Conservation (phyloP, 75 land plant species). For the Sequoia sempervirens region DNA sequence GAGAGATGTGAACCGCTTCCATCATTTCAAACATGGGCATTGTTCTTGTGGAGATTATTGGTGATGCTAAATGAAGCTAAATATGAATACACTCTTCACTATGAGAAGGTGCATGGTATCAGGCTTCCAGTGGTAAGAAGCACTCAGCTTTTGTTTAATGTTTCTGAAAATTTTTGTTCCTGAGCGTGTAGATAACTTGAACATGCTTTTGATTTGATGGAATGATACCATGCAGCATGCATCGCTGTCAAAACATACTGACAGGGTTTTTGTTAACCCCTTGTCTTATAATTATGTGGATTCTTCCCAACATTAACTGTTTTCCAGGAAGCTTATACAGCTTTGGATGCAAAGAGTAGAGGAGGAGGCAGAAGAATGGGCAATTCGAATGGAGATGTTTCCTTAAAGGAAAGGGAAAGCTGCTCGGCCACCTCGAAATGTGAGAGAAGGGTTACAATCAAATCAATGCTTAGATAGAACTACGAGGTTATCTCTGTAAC, state of each 20-base stretch:
- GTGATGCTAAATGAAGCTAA: constrained; percentile 3
- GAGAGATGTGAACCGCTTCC: constrained; percentile 10
- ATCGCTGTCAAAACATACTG: not conserved
- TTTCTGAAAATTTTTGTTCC: not conserved
- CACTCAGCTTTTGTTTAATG: not conserved
- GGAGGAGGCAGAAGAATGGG: not conserved
- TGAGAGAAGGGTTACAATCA: not conserved
- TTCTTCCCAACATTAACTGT: no score
- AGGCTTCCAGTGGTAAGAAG: not conserved
- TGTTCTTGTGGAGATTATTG: constrained; percentile 20
- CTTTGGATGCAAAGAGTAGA: not conserved
- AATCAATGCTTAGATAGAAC: not conserved
- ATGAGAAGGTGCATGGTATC: not conserved
- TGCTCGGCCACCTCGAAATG: not conserved
- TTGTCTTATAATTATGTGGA: no score
- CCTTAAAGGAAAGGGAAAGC: not conserved
- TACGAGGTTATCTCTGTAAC: not conserved
- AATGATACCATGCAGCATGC: not conserved
- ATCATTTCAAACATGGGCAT: constrained; percentile 9
- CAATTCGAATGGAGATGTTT: not conserved
- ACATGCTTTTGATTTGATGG: not conserved
- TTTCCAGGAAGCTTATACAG: not conserved
- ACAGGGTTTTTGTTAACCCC: no score
- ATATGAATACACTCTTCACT: not conserved
- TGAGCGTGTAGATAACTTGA: not conserved